phyloP scores from a whole-genome alignment of 73 alveolate genomes.

The Blepharisma japonicum region DNA sequence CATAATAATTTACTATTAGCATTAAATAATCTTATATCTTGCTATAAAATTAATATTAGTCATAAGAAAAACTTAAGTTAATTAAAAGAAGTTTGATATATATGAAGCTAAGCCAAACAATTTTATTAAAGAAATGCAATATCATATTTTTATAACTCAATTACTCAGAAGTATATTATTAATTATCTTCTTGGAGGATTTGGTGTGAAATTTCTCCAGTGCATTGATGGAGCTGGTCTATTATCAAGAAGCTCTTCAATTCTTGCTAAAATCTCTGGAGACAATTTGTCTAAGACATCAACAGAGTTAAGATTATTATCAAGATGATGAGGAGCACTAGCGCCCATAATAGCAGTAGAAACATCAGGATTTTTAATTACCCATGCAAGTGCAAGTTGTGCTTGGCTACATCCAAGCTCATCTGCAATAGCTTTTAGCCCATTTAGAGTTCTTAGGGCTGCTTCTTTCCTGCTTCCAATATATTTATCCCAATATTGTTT shows the following conservation, averaged over 20 bases:
- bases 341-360: constrained; percentile 27
- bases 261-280: constrained; percentile 26
- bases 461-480: neutral
- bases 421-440: constrained; percentile 34
- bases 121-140: no score
- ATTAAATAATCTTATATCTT: no score
- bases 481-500: no score
- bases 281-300: constrained; percentile 33
- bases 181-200: no score
- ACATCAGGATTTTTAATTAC: constrained; percentile 33
- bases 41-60: no score
- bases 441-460: constrained; percentile 26
- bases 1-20: no score
- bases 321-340: constrained; percentile 12
- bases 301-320: constrained; percentile 29
- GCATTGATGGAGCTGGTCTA: constrained; percentile 22
- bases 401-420: constrained; percentile 28
- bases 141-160: no score
- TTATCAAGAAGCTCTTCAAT: constrained; percentile 23
- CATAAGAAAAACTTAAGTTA: no score
- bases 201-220: constrained; percentile 14
- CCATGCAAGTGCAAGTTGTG: constrained; percentile 44
- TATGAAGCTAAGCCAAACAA: no score
- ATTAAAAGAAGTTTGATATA: no score
- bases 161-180: no score